These are phyloP conservation scores for Ganoderma lucidum DNA, from an alignment of 1,284 basidiomycete species.

Conservation along the genomic window DNA sequence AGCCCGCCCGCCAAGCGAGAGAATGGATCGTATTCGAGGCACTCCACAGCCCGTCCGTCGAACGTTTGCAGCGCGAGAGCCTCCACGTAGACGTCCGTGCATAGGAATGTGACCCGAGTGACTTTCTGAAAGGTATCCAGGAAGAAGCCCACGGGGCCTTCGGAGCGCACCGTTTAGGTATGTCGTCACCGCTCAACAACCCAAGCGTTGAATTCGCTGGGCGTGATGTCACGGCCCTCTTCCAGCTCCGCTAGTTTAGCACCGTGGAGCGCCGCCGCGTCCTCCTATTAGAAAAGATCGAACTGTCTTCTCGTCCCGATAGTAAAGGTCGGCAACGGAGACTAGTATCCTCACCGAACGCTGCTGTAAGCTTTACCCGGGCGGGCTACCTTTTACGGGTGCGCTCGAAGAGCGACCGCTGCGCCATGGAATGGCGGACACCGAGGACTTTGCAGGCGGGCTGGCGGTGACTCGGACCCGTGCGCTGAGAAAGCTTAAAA, in stretches of 20 bases:
- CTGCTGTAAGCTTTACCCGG: background rate
- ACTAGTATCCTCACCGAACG: background rate
- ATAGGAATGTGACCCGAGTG: background rate
- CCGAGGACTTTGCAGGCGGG: background rate
- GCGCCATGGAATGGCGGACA: background rate
- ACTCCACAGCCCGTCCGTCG: background rate
- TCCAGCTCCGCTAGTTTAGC: background rate
- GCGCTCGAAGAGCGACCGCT: background rate
- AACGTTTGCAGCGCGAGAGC: background rate
- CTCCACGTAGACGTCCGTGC: background rate
- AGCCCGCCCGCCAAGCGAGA: background rate
- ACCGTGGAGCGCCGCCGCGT: background rate
- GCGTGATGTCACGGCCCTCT: background rate
- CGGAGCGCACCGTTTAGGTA: background rate
- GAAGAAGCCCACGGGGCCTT: background rate
- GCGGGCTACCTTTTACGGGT: background rate
- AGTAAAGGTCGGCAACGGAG: no score
- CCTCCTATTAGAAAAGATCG: no score
- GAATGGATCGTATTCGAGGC: background rate
- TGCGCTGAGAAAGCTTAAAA: slow-evolving; percentile 1
- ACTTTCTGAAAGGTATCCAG: background rate
- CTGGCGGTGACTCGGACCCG: background rate
- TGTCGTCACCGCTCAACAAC: background rate
- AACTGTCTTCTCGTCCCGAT: no score
- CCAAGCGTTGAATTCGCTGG: background rate